Evolutionary conservation across 1,284 basidiomycete species (phyloP), one percentile per base, ranked within the genome.

Genomic region (Rhizoctonia solani): DNA sequence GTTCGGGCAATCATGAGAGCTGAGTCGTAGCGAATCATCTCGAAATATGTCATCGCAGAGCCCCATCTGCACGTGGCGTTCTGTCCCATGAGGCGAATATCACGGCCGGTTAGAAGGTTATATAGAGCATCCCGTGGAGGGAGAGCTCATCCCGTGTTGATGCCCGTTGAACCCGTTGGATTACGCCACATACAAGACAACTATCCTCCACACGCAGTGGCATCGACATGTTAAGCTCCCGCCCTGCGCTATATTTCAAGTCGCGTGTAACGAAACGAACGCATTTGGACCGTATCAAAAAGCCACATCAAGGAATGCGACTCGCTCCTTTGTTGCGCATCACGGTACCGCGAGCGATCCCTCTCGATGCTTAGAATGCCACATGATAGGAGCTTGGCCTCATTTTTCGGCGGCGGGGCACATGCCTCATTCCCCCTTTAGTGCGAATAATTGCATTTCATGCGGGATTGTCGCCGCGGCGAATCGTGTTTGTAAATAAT

Each of bases 301-400:
- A 59, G 25, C 56, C 25, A 49, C 54, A 56, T 56, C 54, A 44
- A 27, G 39, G 42, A 9, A n/a, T n/a, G 54, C 41, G 39, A 23
- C 32, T 9, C 42, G 19, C 44, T 25, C 56, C 56, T 59, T 59
- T 59, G 56, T 59, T 34, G 14, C 54, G 37, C 54, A 56, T 56
- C 54, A 39, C 41, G 37, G 54, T 25, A 30, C 44, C 37, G 19
- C 41, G 42, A 23, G 49, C 27, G 42, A 59, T 42, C 44, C n/a
- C 41, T 19, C 44, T 6, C 27, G 37, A 47, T 27, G 27, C 44
- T 59, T 47, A 59, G 9, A 46, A 47, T 41, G 42, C 56, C 46
- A 41, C 6, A 16, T 59, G 56, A 59, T 59, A 59, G 56, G 56
- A 59, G n/a, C n/a, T n/a, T n/a, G n/a, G 56, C 41, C 44, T 59